A percentile compares a stretch with the other conserved stretches of the same genome.
These are phyloP conservation scores for Yamadazyma trypodendri DNA, from an alignment of 1,139 yeast genomes.

Conservation along the genomic window DNA sequence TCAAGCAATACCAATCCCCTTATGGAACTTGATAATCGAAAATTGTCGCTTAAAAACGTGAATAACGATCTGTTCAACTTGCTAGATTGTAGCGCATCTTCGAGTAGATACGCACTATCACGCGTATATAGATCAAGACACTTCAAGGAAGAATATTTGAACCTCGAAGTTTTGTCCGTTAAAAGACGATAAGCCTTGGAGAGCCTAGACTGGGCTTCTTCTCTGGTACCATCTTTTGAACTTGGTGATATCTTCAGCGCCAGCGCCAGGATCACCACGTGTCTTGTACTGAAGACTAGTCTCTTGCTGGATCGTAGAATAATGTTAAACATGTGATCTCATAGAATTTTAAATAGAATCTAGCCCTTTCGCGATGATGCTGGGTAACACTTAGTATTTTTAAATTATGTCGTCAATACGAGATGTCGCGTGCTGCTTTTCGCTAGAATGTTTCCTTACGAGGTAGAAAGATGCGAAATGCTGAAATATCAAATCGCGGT, in stretches of 20 bases:
- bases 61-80: conserved; percentile 19
- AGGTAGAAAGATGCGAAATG: neutral
- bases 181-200: neutral
- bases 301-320: too few species aligned
- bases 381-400: too few species aligned
- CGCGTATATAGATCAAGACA: conserved; percentile 18
- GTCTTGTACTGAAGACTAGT: neutral
- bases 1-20: conserved; percentile 22
- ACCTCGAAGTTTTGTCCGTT: conserved; percentile 7
- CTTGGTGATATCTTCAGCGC: neutral
- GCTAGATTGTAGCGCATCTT: conserved; percentile 22
- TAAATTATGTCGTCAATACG: too few species aligned
- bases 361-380: too few species aligned
- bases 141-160: conserved; percentile 16
- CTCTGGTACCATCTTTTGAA: neutral
- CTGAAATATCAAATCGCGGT: neutral
- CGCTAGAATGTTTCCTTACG: too few species aligned
- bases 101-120: conserved; percentile 13
- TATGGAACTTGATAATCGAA: conserved; percentile 20
- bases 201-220: neutral
- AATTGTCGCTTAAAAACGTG: conserved; percentile 13
- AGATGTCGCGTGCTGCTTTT: too few species aligned
- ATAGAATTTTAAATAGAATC: too few species aligned
- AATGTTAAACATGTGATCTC: neutral
- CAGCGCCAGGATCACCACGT: neutral